Conservation (phyloP, 2,329 filamentous ascomycete genomes). For the Chaetomiaceae sp. region DNA sequence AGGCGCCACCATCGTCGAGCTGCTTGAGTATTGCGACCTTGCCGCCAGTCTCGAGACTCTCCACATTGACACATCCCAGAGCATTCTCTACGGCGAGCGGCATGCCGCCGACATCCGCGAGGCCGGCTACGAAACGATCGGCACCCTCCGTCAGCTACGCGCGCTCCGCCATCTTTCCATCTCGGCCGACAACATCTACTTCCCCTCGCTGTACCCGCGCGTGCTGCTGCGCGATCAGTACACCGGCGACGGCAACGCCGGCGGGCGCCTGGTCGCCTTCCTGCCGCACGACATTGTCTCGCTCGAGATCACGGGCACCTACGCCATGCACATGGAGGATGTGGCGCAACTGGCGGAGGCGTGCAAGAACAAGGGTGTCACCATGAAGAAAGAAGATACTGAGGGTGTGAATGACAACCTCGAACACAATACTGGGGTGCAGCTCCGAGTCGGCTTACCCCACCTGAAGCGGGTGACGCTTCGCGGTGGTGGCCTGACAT, state of each 20-base stretch:
- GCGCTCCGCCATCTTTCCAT: slow-evolving; percentile 2
- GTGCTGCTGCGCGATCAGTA: slow-evolving; percentile 3
- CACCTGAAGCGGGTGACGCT: background rate
- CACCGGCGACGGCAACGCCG: background rate
- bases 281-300: background rate
- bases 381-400: background rate
- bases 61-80: background rate
- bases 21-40: background rate
- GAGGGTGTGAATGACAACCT: background rate
- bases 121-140: background rate
- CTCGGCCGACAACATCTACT: slow-evolving; percentile 8
- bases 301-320: background rate
- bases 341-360: background rate
- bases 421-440: too few relatives aligned
- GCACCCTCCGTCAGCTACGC: background rate
- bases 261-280: background rate
- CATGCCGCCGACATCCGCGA: background rate
- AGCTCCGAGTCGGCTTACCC: background rate
- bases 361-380: background rate
- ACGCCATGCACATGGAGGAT: background rate
- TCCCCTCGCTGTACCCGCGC: background rate
- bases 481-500: background rate
- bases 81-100: background rate
- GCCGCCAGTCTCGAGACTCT: background rate
- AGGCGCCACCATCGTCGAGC: background rate